Evolutionary conservation across 2,329 filamentous ascomycete species (phyloP).

Genomic region (Berkeleyomyces basicola): DNA sequence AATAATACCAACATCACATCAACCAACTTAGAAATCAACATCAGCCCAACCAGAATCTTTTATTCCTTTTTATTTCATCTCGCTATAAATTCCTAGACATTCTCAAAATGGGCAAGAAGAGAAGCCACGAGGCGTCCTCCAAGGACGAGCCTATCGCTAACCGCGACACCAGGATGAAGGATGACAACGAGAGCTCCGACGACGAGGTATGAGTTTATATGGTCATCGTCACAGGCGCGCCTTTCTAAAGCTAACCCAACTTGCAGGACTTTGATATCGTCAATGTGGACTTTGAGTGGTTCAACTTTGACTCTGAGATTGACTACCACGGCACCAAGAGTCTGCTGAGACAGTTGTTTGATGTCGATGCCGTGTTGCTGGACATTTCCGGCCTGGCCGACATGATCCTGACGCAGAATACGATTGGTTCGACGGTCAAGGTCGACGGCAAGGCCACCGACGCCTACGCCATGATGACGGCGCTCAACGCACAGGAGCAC

Average conservation of each 20-base stretch:
- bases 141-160: constrained; percentile 28
- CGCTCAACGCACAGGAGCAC: constrained; percentile 68
- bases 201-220: constrained; percentile 28
- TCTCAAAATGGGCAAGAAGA: constrained; percentile 32
- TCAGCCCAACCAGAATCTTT: neutral
- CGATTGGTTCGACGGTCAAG: constrained; percentile 88
- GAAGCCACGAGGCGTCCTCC: constrained; percentile 30
- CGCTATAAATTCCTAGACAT: neutral
- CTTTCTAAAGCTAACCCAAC: constrained; percentile 12
- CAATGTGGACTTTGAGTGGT: constrained; percentile 97
- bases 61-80: neutral
- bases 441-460: constrained; percentile 90
- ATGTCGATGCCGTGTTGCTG: constrained; percentile 71
- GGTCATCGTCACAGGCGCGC: constrained; percentile 8
- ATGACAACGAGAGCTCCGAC: constrained; percentile 31
- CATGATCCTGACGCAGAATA: constrained; percentile 69
- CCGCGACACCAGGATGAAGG: constrained; percentile 30
- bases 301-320: constrained; percentile 75
- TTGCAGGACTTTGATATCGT: constrained; percentile 72
- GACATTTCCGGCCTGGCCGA: constrained; percentile 77
- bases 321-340: constrained; percentile 93
- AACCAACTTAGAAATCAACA: neutral
- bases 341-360: constrained; percentile 79
- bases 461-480: constrained; percentile 81
- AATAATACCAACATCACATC: neutral